Percentiles rank a stretch among this genome's conserved stretches.
phyloP scores from a whole-genome alignment of 2,329 filamentous ascomycete genomes.

The Chrysoporthe austroafricana region DNA sequence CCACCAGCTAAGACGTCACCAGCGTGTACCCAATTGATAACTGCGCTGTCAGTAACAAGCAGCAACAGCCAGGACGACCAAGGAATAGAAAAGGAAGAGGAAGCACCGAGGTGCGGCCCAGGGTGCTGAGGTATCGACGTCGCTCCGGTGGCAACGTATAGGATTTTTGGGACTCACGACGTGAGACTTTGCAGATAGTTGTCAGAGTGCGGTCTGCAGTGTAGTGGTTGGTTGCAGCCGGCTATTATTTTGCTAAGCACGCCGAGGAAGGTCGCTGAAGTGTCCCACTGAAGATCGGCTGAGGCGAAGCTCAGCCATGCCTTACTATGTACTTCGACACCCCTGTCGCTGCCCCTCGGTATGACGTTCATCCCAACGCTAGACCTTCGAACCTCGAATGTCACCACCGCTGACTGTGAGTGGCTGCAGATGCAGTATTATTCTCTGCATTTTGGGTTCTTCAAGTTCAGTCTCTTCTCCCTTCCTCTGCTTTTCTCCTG shows the following conservation, averaged over 20 bases:
- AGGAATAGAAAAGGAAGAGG: no score
- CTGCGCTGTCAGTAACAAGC: slow-evolving; percentile 5
- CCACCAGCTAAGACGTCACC: slow-evolving; percentile 13
- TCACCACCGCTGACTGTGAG: background rate
- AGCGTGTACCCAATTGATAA: background rate
- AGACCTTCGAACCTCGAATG: background rate
- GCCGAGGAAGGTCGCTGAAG: background rate
- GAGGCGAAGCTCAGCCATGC: slow-evolving; percentile 12
- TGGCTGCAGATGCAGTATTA: background rate
- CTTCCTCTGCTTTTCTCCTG: background rate
- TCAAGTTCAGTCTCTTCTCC: background rate
- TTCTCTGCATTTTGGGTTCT: background rate
- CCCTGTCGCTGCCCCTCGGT: slow-evolving; percentile 22
- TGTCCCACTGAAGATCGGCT: slow-evolving; percentile 5
- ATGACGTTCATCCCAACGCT: slow-evolving; percentile 21
- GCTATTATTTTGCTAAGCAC: background rate
- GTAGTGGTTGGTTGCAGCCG: background rate
- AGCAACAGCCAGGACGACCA: background rate
- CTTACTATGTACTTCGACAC: slow-evolving; percentile 7
- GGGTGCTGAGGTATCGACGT: background rate
- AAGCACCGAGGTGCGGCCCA: background rate
- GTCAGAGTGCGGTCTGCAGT: background rate
- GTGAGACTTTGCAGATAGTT: background rate
- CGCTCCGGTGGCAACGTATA: background rate
- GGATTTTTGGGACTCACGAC: background rate